phyloP scores from a whole-genome alignment of 352 stramenopile species.

The Globisporangium radiosum region DNA sequence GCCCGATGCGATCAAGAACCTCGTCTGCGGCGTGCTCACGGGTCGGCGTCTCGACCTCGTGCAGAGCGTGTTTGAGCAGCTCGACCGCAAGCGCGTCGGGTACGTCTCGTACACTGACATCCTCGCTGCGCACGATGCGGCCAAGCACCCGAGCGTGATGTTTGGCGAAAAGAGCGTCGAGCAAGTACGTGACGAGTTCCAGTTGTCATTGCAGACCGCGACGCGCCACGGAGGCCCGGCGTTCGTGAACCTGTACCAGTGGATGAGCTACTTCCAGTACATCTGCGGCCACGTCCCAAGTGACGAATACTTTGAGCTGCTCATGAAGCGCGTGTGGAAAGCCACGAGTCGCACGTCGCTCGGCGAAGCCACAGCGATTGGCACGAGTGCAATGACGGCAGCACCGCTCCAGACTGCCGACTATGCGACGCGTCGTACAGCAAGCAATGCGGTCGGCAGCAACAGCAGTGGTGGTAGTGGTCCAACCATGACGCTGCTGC shows the following conservation, averaged over 20 bases:
- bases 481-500: conserved; percentile 36
- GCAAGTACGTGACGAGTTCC: conserved; percentile 55
- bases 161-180: conserved; percentile 52
- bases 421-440: not conserved
- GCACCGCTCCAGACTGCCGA: not conserved
- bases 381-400: too few species aligned
- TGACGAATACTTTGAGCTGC: conserved; percentile 71
- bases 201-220: conserved; percentile 36
- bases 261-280: conserved; percentile 74
- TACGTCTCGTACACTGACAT: conserved; percentile 54
- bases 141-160: conserved; percentile 60
- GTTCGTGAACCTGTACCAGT: conserved; percentile 68
- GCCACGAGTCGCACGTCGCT: conserved; percentile 35
- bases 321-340: conserved; percentile 69
- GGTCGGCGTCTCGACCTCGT: conserved; percentile 55
- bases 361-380: conserved; percentile 6
- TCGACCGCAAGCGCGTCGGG: conserved; percentile 52
- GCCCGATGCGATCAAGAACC: conserved; percentile 44
- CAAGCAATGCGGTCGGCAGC: not conserved
- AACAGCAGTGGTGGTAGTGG: not conserved
- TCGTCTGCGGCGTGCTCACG: conserved; percentile 44
- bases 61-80: conserved; percentile 57
- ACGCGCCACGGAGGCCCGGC: conserved; percentile 17
- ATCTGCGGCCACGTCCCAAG: conserved; percentile 55
- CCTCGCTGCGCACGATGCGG: conserved; percentile 38